Conservation (phyloP, 2,329 filamentous ascomycete genomes). For the Colletotrichum echinochloae region DNA sequence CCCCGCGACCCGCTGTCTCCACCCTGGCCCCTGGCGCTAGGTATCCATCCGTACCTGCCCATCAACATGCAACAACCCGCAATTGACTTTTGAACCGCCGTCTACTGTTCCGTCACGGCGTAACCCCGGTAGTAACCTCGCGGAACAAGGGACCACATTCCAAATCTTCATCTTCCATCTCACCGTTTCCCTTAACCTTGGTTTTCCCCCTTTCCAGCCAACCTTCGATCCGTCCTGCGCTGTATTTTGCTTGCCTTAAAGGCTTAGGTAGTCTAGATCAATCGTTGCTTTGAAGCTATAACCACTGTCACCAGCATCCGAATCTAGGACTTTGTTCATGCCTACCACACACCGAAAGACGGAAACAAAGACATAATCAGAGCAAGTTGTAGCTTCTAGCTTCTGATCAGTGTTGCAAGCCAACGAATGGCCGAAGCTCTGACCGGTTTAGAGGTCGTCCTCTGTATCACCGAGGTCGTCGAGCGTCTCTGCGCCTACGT, state of each 20-base stretch:
- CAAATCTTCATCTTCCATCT: neutral
- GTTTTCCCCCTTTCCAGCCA: neutral
- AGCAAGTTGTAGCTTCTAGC: neutral
- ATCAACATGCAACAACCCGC: neutral
- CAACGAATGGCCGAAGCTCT: constrained; percentile 43
- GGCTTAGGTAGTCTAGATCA: neutral
- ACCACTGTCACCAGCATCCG: constrained; percentile 15
- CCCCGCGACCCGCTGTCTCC: neutral
- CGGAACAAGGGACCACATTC: neutral
- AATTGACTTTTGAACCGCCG: neutral
- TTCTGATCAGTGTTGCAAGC: neutral
- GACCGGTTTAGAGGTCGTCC: constrained; percentile 41
- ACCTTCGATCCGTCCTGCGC: neutral
- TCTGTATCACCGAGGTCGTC: constrained; percentile 41
- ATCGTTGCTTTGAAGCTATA: neutral
- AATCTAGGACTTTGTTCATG: neutral
- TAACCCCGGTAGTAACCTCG: neutral
- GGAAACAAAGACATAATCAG: neutral
- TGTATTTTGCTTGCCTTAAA: neutral
- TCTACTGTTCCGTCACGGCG: neutral
- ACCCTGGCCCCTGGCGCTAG: too few relatives aligned
- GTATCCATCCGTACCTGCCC: neutral
- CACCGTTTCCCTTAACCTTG: neutral
- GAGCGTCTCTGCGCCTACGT: constrained; percentile 42
- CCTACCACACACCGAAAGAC: neutral